Conservation (phyloP, 139 green algal species). For the Trebouxia sp. region DNA sequence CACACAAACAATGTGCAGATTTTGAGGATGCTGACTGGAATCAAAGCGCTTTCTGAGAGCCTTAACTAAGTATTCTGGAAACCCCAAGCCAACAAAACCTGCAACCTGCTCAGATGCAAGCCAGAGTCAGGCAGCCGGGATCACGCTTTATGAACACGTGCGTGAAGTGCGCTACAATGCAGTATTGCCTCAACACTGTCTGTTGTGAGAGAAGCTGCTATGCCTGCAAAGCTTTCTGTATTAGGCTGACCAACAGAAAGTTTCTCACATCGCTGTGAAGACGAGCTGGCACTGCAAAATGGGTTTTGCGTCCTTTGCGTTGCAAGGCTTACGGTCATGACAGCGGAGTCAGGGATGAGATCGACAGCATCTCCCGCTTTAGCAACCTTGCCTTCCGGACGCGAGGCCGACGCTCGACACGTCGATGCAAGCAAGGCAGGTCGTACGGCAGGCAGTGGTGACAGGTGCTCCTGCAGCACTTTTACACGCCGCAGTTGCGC, state of each 20-base stretch:
- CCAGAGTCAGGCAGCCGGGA: too few species aligned
- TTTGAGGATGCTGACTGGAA: constrained; percentile 17
- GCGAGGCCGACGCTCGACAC: background rate
- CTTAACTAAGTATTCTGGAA: constrained; percentile 43
- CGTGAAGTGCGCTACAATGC: too few species aligned
- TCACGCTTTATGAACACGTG: too few species aligned
- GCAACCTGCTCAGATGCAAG: constrained; percentile 36
- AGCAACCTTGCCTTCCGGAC: constrained; percentile 17
- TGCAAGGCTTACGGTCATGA: background rate
- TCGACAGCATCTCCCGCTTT: constrained; percentile 36
- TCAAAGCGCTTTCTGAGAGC: constrained; percentile 41
- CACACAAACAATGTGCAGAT: constrained; percentile 38
- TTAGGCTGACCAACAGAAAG: too few species aligned
- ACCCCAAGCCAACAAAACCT: constrained; percentile 45
- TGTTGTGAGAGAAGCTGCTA: too few species aligned
- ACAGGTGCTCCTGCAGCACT: background rate
- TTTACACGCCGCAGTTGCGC: background rate
- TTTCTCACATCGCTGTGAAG: too few species aligned
- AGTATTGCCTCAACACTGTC: too few species aligned
- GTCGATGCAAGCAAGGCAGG: background rate
- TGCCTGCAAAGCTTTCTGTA: too few species aligned
- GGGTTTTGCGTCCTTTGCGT: too few species aligned
- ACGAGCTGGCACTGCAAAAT: too few species aligned
- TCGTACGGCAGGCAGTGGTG: too few species aligned
- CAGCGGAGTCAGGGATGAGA: constrained; percentile 29